Evolutionary conservation across 164 flowering plant species (phyloP).

Genomic region (Chimonanthus salicifolius): DNA sequence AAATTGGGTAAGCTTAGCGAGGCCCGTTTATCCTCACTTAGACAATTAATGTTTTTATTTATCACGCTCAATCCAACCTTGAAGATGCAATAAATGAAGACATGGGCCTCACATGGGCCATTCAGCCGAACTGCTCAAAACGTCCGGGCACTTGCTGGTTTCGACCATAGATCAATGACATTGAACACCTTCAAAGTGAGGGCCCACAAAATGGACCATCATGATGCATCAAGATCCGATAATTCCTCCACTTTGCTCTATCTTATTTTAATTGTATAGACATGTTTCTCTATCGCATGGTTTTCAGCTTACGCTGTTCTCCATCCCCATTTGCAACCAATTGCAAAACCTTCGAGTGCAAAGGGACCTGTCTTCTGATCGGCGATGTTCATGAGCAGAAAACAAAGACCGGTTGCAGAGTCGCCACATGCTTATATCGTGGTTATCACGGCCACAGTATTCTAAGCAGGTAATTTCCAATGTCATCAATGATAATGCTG

Average conservation of each 20-base stretch:
- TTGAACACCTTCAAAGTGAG: no score
- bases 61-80: no score
- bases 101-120: no score
- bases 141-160: no score
- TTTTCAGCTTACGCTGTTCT: slow-evolving; percentile 9
- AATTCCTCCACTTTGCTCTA: background rate
- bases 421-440: slow-evolving; percentile 23
- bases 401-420: slow-evolving; percentile 16
- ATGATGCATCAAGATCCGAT: background rate
- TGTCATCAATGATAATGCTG: no score
- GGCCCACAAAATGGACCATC: no score
- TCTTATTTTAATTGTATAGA: background rate
- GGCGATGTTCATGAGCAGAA: slow-evolving; percentile 16
- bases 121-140: no score
- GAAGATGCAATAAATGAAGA: no score
- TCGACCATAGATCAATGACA: no score
- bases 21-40: no score
- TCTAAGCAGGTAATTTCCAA: slow-evolving; percentile 11
- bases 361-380: slow-evolving; percentile 17
- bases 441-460: slow-evolving; percentile 20
- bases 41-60: no score
- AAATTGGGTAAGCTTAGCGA: no score
- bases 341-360: slow-evolving; percentile 26
- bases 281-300: background rate
- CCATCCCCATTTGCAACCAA: slow-evolving; percentile 11